Evolutionary conservation across 192 early-diverging fungal genomes (phyloP), one percentile per base, ranked within the genome.

Genomic region (Entophlyctis luteolus): DNA sequence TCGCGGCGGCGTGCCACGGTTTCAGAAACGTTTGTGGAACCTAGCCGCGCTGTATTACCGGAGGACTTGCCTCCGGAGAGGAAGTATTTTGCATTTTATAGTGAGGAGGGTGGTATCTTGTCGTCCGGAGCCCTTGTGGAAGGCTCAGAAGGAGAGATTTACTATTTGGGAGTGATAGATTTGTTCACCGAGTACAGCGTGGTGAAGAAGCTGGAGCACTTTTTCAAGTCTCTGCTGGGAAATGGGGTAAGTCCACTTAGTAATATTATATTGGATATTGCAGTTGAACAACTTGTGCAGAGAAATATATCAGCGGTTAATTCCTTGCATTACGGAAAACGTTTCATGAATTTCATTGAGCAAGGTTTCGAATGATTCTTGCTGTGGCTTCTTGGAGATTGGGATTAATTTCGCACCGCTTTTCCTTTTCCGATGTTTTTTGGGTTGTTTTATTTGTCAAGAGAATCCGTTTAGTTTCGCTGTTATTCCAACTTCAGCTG

Each of bases 161-260:
- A 98, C 79, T 97, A 94, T 71, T 83, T 99, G 65, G 95, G 95
- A 14, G 88, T 98, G 62, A 99, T 99, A 55, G 97, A 99, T 70
- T 98, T 99, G 48, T 84, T 99, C 57, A 99, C 97, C 18, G 87
- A 91, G 3, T 99, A 97, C 77, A 89, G 93, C 75, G 72, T 85
- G 31, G 75, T 84, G 49, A 99, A 99, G 77, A 87, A 89, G 67
- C 65, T 89, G 35, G 97, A 99, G 72, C 90, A 93, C 62, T 75
- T 90, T 27, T 94, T 89, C 82, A 99, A 96, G 76, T 79, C 86
- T 5, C 68, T 97, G 55, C 82, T 81, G 16, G 80, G 90, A 58
- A 91, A 97, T 60, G 82, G 84, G 76, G 86, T 84, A 73, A 55
- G 68, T 67, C 1, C 6, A 18, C 0, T 45, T 54, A 22, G 12